A percentile compares a stretch with the other conserved stretches of the same genome.
phyloP scores from a whole-genome alignment of 192 early-diverging fungal species.

The Thamnidium elegans region DNA sequence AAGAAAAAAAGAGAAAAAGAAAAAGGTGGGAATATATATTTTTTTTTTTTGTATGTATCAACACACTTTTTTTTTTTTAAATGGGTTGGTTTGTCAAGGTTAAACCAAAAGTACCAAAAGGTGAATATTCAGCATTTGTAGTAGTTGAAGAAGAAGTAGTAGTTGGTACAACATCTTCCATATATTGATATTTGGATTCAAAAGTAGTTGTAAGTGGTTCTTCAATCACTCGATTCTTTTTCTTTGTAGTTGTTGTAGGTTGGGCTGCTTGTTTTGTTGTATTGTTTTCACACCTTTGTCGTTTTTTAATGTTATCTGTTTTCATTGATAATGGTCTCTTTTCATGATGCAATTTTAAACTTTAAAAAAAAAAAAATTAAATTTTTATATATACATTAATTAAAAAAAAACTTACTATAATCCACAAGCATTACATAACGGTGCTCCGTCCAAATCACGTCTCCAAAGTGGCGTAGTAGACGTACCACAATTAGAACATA shows the following conservation, averaged over 20 bases:
- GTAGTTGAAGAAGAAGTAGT: not conserved
- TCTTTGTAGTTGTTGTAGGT: not conserved
- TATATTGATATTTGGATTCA: no score
- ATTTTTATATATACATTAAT: not conserved
- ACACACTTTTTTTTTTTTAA: no score
- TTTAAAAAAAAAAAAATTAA: not conserved
- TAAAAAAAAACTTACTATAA: conserved; percentile 44
- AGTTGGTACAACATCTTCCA: no score
- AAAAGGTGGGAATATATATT: not conserved
- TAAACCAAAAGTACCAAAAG: conserved; percentile 14
- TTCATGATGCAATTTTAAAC: conserved; percentile 34
- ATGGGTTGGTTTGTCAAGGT: conserved; percentile 3
- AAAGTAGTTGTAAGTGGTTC: no score
- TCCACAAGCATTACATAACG: conserved; percentile 58
- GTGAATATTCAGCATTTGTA: not conserved
- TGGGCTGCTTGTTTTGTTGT: not conserved
- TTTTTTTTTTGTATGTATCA: not conserved
- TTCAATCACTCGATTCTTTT: conserved; percentile 3
- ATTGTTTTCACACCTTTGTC: conserved; percentile 24
- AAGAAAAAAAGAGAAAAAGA: conserved; percentile 2
- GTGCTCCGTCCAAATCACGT: conserved; percentile 55
- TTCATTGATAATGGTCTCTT: conserved; percentile 31
- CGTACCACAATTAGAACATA: conserved; percentile 73
- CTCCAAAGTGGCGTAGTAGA: conserved; percentile 97
- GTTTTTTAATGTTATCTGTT: conserved; percentile 31